phyloP scores from a whole-genome alignment of 768 basidiomycete species.

The Ramaria rubella region DNA sequence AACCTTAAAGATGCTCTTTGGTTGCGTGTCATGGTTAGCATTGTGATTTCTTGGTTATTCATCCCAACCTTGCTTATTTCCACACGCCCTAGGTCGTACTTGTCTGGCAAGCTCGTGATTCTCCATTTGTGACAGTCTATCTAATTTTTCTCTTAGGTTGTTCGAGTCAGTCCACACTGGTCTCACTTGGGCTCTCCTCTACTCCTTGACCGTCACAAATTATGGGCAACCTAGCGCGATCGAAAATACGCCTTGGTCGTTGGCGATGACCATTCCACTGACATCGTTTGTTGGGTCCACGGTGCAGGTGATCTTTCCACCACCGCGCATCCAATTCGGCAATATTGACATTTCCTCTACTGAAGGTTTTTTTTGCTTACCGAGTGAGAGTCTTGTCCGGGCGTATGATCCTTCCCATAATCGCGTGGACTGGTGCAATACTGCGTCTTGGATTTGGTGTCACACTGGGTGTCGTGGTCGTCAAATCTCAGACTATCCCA shows the following conservation, averaged over 20 bases:
- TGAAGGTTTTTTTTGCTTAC: background rate
- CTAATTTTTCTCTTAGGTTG: background rate
- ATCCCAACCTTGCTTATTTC: background rate
- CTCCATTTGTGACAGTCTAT: background rate
- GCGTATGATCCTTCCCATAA: background rate
- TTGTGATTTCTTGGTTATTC: background rate
- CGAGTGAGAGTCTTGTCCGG: background rate
- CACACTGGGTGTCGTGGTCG: background rate
- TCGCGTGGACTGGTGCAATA: conserved; percentile 1
- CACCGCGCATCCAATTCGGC: no score
- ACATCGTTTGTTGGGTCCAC: background rate
- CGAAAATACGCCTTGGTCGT: background rate
- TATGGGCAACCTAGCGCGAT: background rate
- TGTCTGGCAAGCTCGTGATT: background rate
- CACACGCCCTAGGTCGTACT: background rate
- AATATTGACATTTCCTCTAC: background rate
- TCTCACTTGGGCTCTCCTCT: background rate
- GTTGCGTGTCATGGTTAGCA: background rate
- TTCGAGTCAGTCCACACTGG: background rate
- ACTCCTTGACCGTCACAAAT: background rate
- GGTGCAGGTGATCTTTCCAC: background rate
- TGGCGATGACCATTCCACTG: conserved; percentile 1
- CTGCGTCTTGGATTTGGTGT: background rate
- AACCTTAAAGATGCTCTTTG: background rate
- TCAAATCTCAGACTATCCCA: background rate